These are phyloP conservation scores for Primulina tabacum DNA, from an alignment of 257 asterid genomes.

Conservation along the genomic window DNA sequence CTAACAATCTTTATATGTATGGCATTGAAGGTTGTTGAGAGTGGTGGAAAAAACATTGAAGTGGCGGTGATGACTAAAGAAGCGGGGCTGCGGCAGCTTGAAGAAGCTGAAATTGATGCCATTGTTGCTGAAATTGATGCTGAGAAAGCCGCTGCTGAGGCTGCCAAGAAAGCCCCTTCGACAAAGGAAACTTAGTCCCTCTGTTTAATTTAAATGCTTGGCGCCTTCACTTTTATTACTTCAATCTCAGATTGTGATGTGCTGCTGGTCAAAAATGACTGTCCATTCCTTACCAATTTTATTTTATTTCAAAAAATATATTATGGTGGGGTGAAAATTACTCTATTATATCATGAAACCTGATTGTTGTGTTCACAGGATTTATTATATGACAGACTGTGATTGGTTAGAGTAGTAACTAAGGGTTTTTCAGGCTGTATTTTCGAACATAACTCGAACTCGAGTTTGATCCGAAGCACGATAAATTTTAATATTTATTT, in stretches of 20 bases:
- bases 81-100: conserved; percentile 73
- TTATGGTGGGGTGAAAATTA: not conserved
- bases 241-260: conserved; percentile 24
- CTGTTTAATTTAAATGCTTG: conserved; percentile 12
- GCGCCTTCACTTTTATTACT: conserved; percentile 10
- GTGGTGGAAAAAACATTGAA: conserved; percentile 97
- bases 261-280: conserved; percentile 13
- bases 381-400: too few relatives aligned
- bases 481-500: too few relatives aligned
- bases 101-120: conserved; percentile 91
- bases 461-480: too few relatives aligned
- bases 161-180: conserved; percentile 85
- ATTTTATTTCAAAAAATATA: not conserved
- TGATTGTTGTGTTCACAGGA: too few relatives aligned
- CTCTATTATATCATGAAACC: not conserved
- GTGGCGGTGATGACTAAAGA: conserved; percentile 93
- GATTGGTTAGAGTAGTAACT: too few relatives aligned
- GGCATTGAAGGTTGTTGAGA: conserved; percentile 74
- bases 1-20: conserved; percentile 3
- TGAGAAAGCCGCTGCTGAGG: conserved; percentile 97
- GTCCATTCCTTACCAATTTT: not conserved
- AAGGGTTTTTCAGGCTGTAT: too few relatives aligned
- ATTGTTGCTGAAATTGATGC: conserved; percentile 86
- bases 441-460: too few relatives aligned
- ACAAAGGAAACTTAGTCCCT: conserved; percentile 41